Evolutionary conservation across 2,329 filamentous ascomycete genomes (phyloP).

Genomic region (Diaporthe caulivora): DNA sequence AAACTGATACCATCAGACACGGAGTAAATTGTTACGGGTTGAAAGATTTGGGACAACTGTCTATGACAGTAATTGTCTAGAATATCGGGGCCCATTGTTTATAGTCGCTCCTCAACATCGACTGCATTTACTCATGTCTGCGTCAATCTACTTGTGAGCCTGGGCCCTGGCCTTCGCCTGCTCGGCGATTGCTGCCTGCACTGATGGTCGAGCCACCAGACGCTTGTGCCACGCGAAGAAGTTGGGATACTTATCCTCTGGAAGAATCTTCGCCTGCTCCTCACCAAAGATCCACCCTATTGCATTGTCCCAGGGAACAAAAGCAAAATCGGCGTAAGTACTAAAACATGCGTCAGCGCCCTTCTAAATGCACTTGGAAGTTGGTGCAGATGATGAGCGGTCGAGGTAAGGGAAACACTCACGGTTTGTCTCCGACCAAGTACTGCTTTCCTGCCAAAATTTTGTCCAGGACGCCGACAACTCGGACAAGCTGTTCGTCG

Average conservation of each 20-base stretch:
- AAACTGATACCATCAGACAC: too few species aligned
- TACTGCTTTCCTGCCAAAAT: constrained; percentile 25
- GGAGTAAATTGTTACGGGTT: too few species aligned
- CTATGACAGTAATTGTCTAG: not conserved
- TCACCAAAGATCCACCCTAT: constrained; percentile 38
- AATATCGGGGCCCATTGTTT: too few species aligned
- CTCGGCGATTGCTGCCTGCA: constrained; percentile 39
- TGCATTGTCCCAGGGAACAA: constrained; percentile 27
- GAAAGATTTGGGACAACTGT: not conserved
- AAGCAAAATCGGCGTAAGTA: constrained; percentile 35
- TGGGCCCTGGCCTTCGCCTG: constrained; percentile 8
- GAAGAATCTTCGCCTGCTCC: constrained; percentile 43
- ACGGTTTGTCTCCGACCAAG: constrained; percentile 21
- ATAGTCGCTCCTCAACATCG: accelerated
- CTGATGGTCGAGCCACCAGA: constrained; percentile 47
- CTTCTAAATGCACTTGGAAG: too few species aligned
- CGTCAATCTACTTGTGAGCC: not conserved
- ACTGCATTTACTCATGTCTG: not conserved
- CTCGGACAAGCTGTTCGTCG: constrained; percentile 11
- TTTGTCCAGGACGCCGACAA: constrained; percentile 19
- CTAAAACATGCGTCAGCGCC: not conserved
- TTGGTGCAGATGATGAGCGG: not conserved
- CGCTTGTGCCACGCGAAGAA: constrained; percentile 51
- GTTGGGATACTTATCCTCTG: constrained; percentile 51
- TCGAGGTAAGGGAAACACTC: not conserved